phyloP scores from a whole-genome alignment of 2,329 filamentous ascomycete species.

The Hypoxylon sp. region DNA sequence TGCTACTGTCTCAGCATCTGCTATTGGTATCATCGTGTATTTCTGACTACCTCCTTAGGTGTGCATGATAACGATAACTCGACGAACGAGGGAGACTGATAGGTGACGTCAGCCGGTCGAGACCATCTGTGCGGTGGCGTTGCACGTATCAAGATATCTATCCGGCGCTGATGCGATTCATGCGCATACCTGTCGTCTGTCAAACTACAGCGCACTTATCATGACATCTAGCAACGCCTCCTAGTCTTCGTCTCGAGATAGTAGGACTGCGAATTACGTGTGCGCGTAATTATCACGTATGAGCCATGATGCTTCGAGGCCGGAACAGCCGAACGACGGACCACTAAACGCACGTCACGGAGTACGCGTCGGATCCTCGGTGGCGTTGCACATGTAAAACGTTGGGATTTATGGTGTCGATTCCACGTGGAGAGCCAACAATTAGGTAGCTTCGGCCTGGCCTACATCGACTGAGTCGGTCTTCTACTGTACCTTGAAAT shows the following conservation, averaged over 20 bases:
- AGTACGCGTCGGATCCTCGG: conserved; percentile 5
- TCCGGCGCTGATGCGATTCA: conserved; percentile 8
- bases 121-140: conserved; percentile 29
- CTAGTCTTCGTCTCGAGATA: background rate
- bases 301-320: background rate
- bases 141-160: conserved; percentile 10
- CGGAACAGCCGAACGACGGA: conserved; percentile 1
- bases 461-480: background rate
- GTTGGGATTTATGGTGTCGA: conserved; percentile 3
- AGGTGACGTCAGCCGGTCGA: background rate
- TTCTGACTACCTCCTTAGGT: conserved; percentile 5
- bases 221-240: background rate
- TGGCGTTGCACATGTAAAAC: background rate
- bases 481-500: background rate
- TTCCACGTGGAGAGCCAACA: conserved; percentile 11
- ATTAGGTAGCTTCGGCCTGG: background rate
- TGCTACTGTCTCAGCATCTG: background rate
- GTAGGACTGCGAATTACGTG: background rate
- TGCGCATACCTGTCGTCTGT: conserved; percentile 16
- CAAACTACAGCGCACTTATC: background rate
- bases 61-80: background rate
- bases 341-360: background rate
- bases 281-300: background rate
- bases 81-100: conserved; percentile 5
- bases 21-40: background rate